Conservation (phyloP, 768 basidiomycete genomes). For the Hygrocybe punicea region DNA sequence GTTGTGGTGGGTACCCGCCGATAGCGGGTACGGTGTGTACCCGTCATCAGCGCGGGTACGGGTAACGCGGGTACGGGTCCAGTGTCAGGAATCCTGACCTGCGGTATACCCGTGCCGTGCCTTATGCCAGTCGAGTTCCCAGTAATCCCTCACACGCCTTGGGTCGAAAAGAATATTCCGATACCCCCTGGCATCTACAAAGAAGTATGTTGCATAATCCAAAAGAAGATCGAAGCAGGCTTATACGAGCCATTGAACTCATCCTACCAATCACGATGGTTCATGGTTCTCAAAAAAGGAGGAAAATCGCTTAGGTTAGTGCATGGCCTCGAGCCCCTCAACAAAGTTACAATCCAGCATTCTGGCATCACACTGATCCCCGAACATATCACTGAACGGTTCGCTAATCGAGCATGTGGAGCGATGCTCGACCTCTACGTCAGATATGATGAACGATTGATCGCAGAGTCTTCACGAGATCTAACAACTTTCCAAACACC, state of each 20-base stretch:
- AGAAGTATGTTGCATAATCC: constrained; percentile 32
- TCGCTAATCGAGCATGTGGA: constrained; percentile 31
- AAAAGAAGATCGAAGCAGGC: constrained; percentile 35
- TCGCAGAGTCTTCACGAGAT: constrained; percentile 32
- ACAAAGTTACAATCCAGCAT: constrained; percentile 36
- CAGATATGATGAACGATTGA: constrained; percentile 28
- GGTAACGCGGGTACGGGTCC: too few species aligned
- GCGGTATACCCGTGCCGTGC: too few species aligned
- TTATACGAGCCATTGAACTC: constrained; percentile 40
- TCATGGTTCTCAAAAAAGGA: constrained; percentile 40
- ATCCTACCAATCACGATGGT: constrained; percentile 41
- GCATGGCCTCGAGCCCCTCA: constrained; percentile 38
- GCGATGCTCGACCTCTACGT: constrained; percentile 36
- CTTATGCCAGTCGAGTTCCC: constrained; percentile 33
- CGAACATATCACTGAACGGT: constrained; percentile 33
- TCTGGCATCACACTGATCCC: constrained; percentile 33
- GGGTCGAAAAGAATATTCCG: constrained; percentile 31
- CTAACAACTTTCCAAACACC: constrained; percentile 43
- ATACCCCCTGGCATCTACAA: constrained; percentile 31
- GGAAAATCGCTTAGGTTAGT: constrained; percentile 34
- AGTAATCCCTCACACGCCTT: constrained; percentile 34
- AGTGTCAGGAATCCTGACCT: too few species aligned
- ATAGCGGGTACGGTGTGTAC: too few species aligned
- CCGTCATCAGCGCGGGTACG: too few species aligned
- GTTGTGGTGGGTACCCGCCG: too few species aligned